Evolutionary conservation across 805 yeast genomes (phyloP).

Genomic region (Cyberlindnera bimundalis): DNA sequence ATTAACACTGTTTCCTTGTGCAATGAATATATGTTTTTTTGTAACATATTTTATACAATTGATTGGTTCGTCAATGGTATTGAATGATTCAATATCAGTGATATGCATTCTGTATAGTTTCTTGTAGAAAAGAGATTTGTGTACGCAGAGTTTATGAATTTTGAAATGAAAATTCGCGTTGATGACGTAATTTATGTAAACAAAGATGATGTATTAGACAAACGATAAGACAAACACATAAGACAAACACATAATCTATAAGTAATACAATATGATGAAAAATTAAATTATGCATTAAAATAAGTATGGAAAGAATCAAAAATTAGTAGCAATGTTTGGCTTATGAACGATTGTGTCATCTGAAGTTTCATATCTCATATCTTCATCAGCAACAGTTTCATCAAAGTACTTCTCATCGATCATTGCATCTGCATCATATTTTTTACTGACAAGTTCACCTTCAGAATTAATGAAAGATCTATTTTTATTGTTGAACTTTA

Average conservation of each 20-base stretch:
- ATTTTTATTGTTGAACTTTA: constrained; percentile 13
- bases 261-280: too few species aligned
- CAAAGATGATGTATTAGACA: too few species aligned
- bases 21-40: constrained; percentile 6
- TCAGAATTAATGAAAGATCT: constrained; percentile 26
- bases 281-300: neutral
- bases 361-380: neutral
- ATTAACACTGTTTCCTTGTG: constrained; percentile 10
- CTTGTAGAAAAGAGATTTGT: too few species aligned
- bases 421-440: constrained; percentile 22
- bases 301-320: constrained; percentile 1
- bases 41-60: constrained; percentile 3
- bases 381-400: constrained; percentile 24
- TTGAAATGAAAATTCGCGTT: too few species aligned
- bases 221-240: too few species aligned
- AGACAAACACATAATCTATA: too few species aligned
- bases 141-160: too few species aligned
- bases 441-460: constrained; percentile 25
- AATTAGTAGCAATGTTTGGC: constrained; percentile 16
- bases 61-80: neutral
- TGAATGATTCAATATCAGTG: neutral
- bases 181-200: too few species aligned
- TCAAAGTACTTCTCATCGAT: constrained; percentile 27
- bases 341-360: constrained; percentile 18
- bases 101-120: too few species aligned